Conservation (phyloP, 176 grass and related monocot species). For the Oryza glaberrima region DNA sequence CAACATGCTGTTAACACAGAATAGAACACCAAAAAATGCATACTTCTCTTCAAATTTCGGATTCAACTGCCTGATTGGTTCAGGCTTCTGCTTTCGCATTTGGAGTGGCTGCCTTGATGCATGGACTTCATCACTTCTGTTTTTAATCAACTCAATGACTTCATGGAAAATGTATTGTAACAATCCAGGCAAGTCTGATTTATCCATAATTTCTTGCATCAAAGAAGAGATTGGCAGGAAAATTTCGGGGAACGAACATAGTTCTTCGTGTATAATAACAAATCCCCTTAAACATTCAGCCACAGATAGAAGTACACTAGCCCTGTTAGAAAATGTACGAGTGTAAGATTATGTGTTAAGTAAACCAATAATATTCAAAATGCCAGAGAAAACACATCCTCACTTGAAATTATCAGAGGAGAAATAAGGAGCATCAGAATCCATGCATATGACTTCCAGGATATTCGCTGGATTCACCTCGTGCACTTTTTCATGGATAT, state of each 20-base stretch:
- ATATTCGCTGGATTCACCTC: conserved; percentile 62
- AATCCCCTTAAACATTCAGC: conserved; percentile 80
- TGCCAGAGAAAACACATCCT: conserved; percentile 21
- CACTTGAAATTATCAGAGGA: conserved; percentile 75
- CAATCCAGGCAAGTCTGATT: conserved; percentile 39
- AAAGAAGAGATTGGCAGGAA: conserved; percentile 72
- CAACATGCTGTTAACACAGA: conserved; percentile 5
- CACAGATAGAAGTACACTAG: conserved; percentile 67
- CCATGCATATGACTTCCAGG: conserved; percentile 63
- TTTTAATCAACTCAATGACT: conserved; percentile 73
- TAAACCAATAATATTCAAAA: conserved; percentile 10
- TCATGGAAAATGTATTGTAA: conserved; percentile 66
- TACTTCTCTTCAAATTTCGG: conserved; percentile 96
- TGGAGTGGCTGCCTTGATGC: conserved; percentile 70
- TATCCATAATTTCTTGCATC: conserved; percentile 65
- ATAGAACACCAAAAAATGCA: conserved; percentile 41
- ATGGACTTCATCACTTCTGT: conserved; percentile 63
- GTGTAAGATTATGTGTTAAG: conserved; percentile 25
- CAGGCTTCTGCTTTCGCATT: conserved; percentile 81
- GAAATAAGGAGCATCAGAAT: conserved; percentile 67
- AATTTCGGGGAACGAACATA: conserved; percentile 81
- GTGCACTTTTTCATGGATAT: conserved; percentile 49
- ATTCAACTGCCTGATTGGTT: conserved; percentile 88
- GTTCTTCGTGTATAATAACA: conserved; percentile 74
- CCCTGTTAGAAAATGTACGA: conserved; percentile 50